Evolutionary conservation across 2,329 filamentous ascomycete species (phyloP).

Genomic region (Rutstroemia sp.): DNA sequence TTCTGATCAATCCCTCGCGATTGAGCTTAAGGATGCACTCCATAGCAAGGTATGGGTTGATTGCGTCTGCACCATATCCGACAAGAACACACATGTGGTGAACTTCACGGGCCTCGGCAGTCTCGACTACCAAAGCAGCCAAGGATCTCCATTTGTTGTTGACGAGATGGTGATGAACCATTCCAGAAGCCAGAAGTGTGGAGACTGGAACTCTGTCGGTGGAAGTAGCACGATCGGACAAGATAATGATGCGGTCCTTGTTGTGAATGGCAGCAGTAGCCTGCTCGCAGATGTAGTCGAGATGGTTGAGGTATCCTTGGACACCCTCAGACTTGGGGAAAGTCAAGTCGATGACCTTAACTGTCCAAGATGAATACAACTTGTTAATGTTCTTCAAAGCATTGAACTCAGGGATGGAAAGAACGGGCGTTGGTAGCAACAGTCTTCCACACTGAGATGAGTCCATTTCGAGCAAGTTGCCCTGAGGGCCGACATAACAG

Average conservation of each 20-base stretch:
- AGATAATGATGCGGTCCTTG: conserved; percentile 75
- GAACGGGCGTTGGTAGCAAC: conserved; percentile 77
- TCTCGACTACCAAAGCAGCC: conserved; percentile 82
- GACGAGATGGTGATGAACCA: conserved; percentile 92
- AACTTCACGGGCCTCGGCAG: conserved; percentile 90
- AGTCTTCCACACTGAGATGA: conserved; percentile 80
- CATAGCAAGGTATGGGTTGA: conserved; percentile 92
- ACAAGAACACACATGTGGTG: conserved; percentile 99
- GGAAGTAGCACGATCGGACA: conserved; percentile 83
- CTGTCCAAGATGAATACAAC: conserved; percentile 72
- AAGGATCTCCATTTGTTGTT: conserved; percentile 93
- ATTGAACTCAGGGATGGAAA: conserved; percentile 88
- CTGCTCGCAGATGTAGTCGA: conserved; percentile 83
- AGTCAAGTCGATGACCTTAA: conserved; percentile 85
- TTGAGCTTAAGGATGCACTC: conserved; percentile 97
- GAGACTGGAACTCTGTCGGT: conserved; percentile 80
- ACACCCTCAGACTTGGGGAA: conserved; percentile 82
- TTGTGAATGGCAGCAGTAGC: conserved; percentile 77
- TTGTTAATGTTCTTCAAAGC: conserved; percentile 70
- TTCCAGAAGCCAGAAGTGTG: conserved; percentile 77
- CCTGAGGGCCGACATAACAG: conserved; percentile 92
- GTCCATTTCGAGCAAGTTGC: conserved; percentile 92
- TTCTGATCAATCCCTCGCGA: conserved; percentile 85
- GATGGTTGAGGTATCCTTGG: conserved; percentile 75
- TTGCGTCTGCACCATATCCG: conserved; percentile 87